Base-by-base conservation (phyloP, 2,329 filamentous ascomycete genomes). In the Phoma sp. region DNA sequence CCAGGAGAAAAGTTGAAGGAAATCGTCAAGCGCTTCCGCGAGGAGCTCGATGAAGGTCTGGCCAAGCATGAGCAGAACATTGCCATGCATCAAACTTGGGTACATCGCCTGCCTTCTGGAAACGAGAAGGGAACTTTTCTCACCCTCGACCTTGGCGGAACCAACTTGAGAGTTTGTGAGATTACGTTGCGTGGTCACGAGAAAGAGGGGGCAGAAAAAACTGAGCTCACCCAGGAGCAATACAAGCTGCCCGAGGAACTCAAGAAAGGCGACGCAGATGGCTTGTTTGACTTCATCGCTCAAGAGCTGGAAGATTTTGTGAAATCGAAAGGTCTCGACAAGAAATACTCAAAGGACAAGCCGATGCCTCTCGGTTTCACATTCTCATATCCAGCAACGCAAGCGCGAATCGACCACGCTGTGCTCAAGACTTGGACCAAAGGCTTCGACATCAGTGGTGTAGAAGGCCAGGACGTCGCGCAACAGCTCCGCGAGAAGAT, bases 31-130 rank as follows among this genome's bases (percentile, higher is more conserved):
- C 57, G 61, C 12, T 71, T 71, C 32, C 39, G 43, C 12, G 58
- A 67, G 45, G 67, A 71, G 43, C 57, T 71, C 2, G 59, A 67
- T n/a, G 63, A 68, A 47, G 67, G 67, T 29, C 40, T 60, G 15
- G 47, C 52, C 27, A 53, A 63, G 41, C 48, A 70, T 35, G 32
- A 52, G n/a, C 55, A 63, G 17, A 68, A 59, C 37, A 69, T 67
- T 27, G 93, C 94, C 57, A 97, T 98, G 94, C 97, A 97, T 79
- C 90, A 94, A 55, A 96, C 93, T 51, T 97, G 94, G 94, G 92
- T 96, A 61, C 92, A 96, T 87, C 85, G 85, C 41, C 92, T 92
- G 76, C 94, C 94, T 21, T 89, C 89, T 72, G 94, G 94, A 62
- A 77, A 93, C 63, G 94, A 97, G 77, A 90, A 87, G 8, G 94